A percentile compares a stretch with the other conserved stretches of the same genome.
phyloP scores from a whole-genome alignment of 2,329 filamentous ascomycete genomes.

The Chrysosporium keratinophilum region DNA sequence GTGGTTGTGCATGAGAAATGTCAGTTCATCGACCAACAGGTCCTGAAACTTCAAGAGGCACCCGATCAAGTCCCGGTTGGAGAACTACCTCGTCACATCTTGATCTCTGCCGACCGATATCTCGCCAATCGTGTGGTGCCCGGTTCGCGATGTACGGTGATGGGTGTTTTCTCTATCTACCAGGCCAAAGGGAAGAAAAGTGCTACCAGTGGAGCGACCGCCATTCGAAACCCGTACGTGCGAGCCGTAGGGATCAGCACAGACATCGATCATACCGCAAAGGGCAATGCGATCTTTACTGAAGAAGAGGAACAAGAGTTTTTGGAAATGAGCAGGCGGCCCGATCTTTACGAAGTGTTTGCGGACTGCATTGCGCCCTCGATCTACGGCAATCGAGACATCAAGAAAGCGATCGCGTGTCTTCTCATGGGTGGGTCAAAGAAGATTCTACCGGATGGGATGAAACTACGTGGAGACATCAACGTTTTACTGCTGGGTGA shows the following conservation, averaged over 20 bases:
- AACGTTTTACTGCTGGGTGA: slow-evolving; percentile 95
- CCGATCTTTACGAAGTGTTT: slow-evolving; percentile 86
- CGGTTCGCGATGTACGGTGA: slow-evolving; percentile 85
- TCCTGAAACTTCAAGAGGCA: slow-evolving; percentile 94
- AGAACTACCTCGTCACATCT: slow-evolving; percentile 85
- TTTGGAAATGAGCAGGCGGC: slow-evolving; percentile 73
- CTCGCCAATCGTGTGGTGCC: slow-evolving; percentile 92
- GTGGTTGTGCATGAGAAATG: slow-evolving; percentile 92
- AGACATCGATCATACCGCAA: slow-evolving; percentile 79
- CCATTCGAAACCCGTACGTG: slow-evolving; percentile 90
- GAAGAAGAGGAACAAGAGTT: slow-evolving; percentile 98
- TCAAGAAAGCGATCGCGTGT: slow-evolving; percentile 95
- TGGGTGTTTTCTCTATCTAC: slow-evolving; percentile 97
- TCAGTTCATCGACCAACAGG: slow-evolving; percentile 92
- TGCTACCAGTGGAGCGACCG: slow-evolving; percentile 65
- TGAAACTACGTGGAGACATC: slow-evolving; percentile 95
- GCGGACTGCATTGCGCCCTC: slow-evolving; percentile 89
- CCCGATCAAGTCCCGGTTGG: slow-evolving; percentile 96
- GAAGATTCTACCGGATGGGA: slow-evolving; percentile 93
- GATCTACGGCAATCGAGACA: slow-evolving; percentile 91
- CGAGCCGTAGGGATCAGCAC: slow-evolving; percentile 85
- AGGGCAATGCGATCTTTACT: slow-evolving; percentile 71
- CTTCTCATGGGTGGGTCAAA: slow-evolving; percentile 89
- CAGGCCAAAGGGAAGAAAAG: slow-evolving; percentile 79
- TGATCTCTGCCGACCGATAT: slow-evolving; percentile 93